Percentiles rank a stretch among this genome's conserved stretches.
These are phyloP conservation scores for Geotrichum ghanense DNA, from an alignment of 805 yeast genomes.

Conservation along the genomic window DNA sequence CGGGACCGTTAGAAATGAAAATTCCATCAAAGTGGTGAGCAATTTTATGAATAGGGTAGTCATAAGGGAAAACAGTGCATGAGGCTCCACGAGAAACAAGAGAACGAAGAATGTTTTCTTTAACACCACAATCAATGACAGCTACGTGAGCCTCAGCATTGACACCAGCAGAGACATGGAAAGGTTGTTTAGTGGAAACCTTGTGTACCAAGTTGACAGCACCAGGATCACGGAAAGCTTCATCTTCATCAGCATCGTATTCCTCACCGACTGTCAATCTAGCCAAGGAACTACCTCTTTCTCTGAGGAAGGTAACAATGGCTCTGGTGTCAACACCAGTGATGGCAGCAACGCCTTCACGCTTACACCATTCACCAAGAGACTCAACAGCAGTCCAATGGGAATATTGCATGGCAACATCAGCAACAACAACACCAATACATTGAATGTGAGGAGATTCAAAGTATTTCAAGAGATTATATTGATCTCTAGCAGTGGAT, in stretches of 20 bases:
- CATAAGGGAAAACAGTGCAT: constrained; percentile 91
- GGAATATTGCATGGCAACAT: constrained; percentile 90
- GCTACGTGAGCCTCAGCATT: constrained; percentile 58
- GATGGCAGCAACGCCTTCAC: constrained; percentile 92
- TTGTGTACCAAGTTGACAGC: constrained; percentile 79
- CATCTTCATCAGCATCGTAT: constrained; percentile 84
- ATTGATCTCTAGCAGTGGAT: constrained; percentile 67
- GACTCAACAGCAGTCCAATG: constrained; percentile 99
- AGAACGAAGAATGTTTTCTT: constrained; percentile 92
- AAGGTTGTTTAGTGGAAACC: constrained; percentile 92
- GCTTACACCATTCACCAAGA: constrained; percentile 88
- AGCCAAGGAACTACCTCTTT: constrained; percentile 90
- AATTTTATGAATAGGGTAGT: constrained; percentile 83
- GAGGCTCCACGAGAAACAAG: constrained; percentile 92
- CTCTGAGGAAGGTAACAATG: constrained; percentile 84
- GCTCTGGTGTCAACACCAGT: constrained; percentile 97
- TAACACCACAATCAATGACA: constrained; percentile 95
- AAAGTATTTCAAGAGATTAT: constrained; percentile 74
- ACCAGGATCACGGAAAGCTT: constrained; percentile 85
- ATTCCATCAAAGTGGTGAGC: constrained; percentile 91
- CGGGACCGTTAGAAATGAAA: constrained; percentile 93
- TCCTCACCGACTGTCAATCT: constrained; percentile 83
- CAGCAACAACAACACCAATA: constrained; percentile 92
- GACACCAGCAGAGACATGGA: constrained; percentile 44
- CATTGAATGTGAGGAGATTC: constrained; percentile 90